phyloP scores from a whole-genome alignment of 2,329 filamentous ascomycete genomes.

The Talaromyces sp. region DNA sequence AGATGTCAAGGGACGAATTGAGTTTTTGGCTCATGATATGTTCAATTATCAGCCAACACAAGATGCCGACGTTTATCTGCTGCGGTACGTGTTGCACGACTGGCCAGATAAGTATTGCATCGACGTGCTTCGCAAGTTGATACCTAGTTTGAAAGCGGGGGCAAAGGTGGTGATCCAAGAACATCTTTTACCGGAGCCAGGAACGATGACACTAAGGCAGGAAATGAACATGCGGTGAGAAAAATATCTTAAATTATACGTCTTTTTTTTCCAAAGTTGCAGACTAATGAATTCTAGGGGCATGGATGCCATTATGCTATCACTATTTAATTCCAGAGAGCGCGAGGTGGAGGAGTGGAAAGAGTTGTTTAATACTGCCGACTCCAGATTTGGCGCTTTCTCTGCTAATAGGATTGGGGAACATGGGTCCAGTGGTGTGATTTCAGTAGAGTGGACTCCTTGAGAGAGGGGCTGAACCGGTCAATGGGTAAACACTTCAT shows the following conservation, averaged over 20 bases:
- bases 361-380: slow-evolving; percentile 39
- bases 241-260: not conserved
- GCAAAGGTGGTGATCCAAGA: slow-evolving; percentile 12
- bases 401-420: slow-evolving; percentile 1
- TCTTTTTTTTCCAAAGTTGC: not conserved
- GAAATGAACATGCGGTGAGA: slow-evolving; percentile 13
- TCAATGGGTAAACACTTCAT: not conserved
- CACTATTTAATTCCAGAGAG: slow-evolving; percentile 48
- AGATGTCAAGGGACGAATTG: not conserved
- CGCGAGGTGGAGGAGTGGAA: slow-evolving; percentile 43
- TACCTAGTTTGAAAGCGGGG: slow-evolving; percentile 18
- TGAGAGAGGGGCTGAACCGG: not conserved
- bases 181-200: slow-evolving; percentile 13
- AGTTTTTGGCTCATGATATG: slow-evolving; percentile 8
- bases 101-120: slow-evolving; percentile 32
- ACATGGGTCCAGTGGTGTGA: slow-evolving; percentile 7
- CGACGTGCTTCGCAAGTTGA: slow-evolving; percentile 27
- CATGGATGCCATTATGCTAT: slow-evolving; percentile 51
- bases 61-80: slow-evolving; percentile 27
- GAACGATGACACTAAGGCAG: slow-evolving; percentile 10
- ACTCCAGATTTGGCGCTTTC: slow-evolving; percentile 14
- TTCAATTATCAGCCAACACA: slow-evolving; percentile 22
- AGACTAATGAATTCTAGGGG: slow-evolving; percentile 17
- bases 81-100: slow-evolving; percentile 37
- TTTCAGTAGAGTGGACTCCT: slow-evolving; percentile 8